Evolutionary conservation across 2,329 filamentous ascomycete genomes (phyloP), one percentile per base, ranked within the genome.

Genomic region (Neonectria ditissima): DNA sequence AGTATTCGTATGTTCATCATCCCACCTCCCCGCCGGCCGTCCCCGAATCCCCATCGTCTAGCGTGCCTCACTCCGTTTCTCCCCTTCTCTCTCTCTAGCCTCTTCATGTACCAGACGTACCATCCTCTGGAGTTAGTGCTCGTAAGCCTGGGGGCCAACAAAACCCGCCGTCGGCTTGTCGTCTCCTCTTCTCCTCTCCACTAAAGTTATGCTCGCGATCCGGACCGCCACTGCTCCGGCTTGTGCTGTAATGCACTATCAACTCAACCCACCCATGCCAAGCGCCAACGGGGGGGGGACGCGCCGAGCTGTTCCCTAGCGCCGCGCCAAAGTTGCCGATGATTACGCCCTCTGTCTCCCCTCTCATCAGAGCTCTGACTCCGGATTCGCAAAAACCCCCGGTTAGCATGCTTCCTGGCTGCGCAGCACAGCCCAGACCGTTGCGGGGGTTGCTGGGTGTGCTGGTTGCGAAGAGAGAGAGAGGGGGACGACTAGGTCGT

Each of bases 71-170:
- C 14, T 37, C n/a, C 34, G 3, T 37, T 14, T 37, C 34, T 37
- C 5, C 16, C 34, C 8, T 14, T n/a, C 2, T 43, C 16, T 20
- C n/a, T 30, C 9, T 11, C 45, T n/a, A n/a, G 14, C 47, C 26
- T 18, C 26, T 48, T 48, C 45, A 48, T 48, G 45, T 48, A 30
- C 44, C 28, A 32, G 45, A 30, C 45, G 45, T 50, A 50, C 47
- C 47, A 50, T 32, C n/a, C 26, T 32, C 47, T 28, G 18, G 14
- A 20, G n/a, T 50, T 30, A 50, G 47, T 32, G 47, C 26, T 37
- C 18, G 47, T 14, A 50, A 50, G 28, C 26, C 11, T 32, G 28
- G 32, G 47, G 10, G 26, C 47, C 28, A 50, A 32, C 47, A 50
- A 32, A 50, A 50, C 24, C 1, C n/a, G 24, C 26, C 7, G 22